phyloP scores from a whole-genome alignment of 1,284 basidiomycete species.

The Leccinum variabile region DNA sequence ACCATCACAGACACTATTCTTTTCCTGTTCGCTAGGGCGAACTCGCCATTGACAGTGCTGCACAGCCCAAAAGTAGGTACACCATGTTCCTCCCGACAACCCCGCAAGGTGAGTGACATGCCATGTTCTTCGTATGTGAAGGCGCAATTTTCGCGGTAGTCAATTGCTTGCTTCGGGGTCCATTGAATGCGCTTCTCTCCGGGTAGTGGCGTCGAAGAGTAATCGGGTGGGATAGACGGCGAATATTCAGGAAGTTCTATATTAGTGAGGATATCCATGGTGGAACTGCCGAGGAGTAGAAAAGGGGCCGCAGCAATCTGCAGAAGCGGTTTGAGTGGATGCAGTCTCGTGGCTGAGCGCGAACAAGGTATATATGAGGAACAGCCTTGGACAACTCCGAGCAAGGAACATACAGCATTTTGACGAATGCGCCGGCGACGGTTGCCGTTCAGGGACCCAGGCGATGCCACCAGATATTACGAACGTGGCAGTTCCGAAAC shows the following conservation, averaged over 20 bases:
- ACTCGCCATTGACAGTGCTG: constrained; percentile 36
- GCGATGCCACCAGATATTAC: constrained; percentile 18
- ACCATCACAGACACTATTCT: constrained; percentile 43
- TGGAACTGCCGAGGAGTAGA: background rate
- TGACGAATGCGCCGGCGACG: constrained; percentile 11
- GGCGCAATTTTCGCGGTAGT: constrained; percentile 27
- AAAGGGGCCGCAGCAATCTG: constrained; percentile 7
- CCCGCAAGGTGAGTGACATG: constrained; percentile 33
- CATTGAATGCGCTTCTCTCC: constrained; percentile 36
- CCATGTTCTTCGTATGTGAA: constrained; percentile 33
- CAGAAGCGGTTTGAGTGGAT: constrained; percentile 2
- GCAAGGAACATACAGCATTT: constrained; percentile 6
- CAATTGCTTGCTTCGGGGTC: constrained; percentile 24
- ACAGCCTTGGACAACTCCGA: constrained; percentile 15
- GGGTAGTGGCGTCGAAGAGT: constrained; percentile 35
- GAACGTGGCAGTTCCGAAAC: constrained; percentile 17
- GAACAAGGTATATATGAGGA: constrained; percentile 25
- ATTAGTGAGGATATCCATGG: constrained; percentile 20
- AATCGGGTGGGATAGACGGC: constrained; percentile 34
- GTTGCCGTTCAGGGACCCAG: constrained; percentile 17
- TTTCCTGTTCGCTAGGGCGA: constrained; percentile 42
- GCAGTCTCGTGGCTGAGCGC: constrained; percentile 1
- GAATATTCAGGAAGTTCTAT: constrained; percentile 32
- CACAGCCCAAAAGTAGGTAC: constrained; percentile 36
- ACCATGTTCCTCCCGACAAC: constrained; percentile 35